Percentiles rank a stretch among this genome's conserved stretches.
phyloP scores from a whole-genome alignment of 78 protist genomes.

The Dictyostelium brefeldianum region DNA sequence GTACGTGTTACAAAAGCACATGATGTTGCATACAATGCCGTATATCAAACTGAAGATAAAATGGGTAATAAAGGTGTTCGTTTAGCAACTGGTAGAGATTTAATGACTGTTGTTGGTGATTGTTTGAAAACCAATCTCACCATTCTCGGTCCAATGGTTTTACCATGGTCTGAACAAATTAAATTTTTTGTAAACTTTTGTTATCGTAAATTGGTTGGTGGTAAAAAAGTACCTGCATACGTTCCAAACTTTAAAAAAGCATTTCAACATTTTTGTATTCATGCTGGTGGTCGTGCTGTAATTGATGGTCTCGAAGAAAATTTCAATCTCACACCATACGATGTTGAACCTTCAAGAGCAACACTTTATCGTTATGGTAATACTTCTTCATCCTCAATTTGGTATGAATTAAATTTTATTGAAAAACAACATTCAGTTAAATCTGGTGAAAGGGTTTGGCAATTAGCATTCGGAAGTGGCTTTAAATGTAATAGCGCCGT shows the following conservation, averaged over 20 bases:
- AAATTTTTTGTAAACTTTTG: slow-evolving; percentile 81
- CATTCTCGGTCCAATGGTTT: slow-evolving; percentile 88
- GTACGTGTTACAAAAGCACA: slow-evolving; percentile 75
- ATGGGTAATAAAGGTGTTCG: slow-evolving; percentile 89
- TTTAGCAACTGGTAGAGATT: slow-evolving; percentile 75
- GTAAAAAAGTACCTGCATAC: slow-evolving; percentile 58
- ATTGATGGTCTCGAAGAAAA: slow-evolving; percentile 89
- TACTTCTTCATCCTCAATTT: slow-evolving; percentile 82
- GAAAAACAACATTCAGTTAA: slow-evolving; percentile 69
- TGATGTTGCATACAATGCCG: slow-evolving; percentile 81
- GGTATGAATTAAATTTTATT: slow-evolving; percentile 91
- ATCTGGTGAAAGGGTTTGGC: slow-evolving; percentile 84
- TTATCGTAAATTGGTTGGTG: slow-evolving; percentile 47
- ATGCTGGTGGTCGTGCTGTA: slow-evolving; percentile 95
- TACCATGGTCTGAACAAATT: slow-evolving; percentile 91
- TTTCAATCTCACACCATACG: slow-evolving; percentile 76
- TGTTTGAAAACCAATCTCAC: slow-evolving; percentile 89
- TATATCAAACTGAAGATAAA: slow-evolving; percentile 88
- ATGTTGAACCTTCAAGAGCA: slow-evolving; percentile 92
- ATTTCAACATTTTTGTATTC: slow-evolving; percentile 90
- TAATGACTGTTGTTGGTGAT: slow-evolving; percentile 84
- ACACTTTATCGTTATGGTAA: slow-evolving; percentile 91
- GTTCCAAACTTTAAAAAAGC: slow-evolving; percentile 91
- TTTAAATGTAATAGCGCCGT: slow-evolving; percentile 87
- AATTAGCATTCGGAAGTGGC: slow-evolving; percentile 90